A percentile compares a stretch with the other conserved stretches of the same genome.
phyloP scores from a whole-genome alignment of 306 rosid genomes.

The Cicer judaicum region DNA sequence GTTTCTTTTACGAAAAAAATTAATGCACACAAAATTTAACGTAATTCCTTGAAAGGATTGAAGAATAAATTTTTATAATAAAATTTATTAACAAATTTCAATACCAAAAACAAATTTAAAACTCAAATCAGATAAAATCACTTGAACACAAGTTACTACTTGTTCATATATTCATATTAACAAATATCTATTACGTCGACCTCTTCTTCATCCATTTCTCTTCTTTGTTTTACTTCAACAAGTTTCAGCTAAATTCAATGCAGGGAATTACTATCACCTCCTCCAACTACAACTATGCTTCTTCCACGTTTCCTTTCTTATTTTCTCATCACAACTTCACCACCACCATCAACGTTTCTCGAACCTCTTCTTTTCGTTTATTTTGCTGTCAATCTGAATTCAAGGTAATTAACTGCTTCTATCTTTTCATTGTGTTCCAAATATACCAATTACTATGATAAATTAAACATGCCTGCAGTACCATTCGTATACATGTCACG shows the following conservation, averaged over 20 bases:
- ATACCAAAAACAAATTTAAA: neutral
- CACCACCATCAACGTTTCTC: constrained; percentile 12
- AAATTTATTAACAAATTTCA: neutral
- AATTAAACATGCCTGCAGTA: constrained; percentile 2
- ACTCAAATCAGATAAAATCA: neutral
- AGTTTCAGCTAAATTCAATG: constrained; percentile 39
- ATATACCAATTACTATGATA: too few species aligned
- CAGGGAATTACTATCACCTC: constrained; percentile 15
- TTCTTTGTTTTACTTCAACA: constrained; percentile 14
- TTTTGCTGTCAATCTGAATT: constrained; percentile 46
- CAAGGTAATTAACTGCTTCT: constrained; percentile 38
- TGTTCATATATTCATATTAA: neutral
- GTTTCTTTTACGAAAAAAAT: neutral
- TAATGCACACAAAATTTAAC: neutral
- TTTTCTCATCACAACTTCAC: constrained; percentile 32
- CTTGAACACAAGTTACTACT: neutral
- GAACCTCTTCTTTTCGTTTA: constrained; percentile 36
- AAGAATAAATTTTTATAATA: neutral
- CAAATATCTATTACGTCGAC: neutral
- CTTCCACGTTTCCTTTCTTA: constrained; percentile 41
- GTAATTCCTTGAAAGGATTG: neutral
- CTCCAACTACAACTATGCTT: constrained; percentile 18
- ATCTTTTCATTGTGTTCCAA: neutral
- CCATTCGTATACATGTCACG: neutral
- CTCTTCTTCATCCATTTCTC: constrained; percentile 27